Base-by-base conservation (phyloP, 352 stramenopile species). In the Aphanomyces astaci region DNA sequence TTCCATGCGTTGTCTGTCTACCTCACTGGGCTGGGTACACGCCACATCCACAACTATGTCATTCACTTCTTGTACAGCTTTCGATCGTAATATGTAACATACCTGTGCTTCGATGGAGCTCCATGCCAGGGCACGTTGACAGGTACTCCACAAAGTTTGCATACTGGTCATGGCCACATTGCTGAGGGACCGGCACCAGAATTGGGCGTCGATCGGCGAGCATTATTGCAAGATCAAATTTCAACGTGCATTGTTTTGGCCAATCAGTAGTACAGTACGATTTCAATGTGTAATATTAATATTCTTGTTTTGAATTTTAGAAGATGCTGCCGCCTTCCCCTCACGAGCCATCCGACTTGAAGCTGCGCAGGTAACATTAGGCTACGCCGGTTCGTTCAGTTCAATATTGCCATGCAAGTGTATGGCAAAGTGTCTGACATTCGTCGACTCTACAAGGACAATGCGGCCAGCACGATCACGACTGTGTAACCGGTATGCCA, bases 21-120 rank as follows among this genome's bases (percentile, higher is more conserved):
- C 10, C 33, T 19, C 62, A 11, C 4, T 25, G 5, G 22, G 15
- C 11, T 43, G 48, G 5, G 62, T 45, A 69, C 86, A 94, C 33
- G 86, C 84, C 33, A 94, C 75, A 55, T 94, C 86, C 40, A 94
- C 81, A 52, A 89, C 86, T 92, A 57, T 11, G 49, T 24, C 13
- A 33, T 43, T 17, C 19, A 0, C 13, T 24, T 3, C 22, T 25
- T 25, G 15, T 25, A 24, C 2, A 52, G 1, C 2, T 28, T 13
- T 11, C 36, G 3, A 66, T 64, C 19, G 64, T 30, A 10, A 49
- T 27, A 30, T 39, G 13, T 25, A 66, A 40, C 69, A 28, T 66
- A 78, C 73, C 59, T 57, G 73, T 78, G 13, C 56, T 3, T 11
- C 59, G 70, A 48, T 78, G 71, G 22, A 10, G 13, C 15, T 70